Percentiles rank a stretch among this genome's conserved stretches.
phyloP scores from a whole-genome alignment of 2,329 filamentous ascomycete species.

The Myriosclerotinia duriaeana region DNA sequence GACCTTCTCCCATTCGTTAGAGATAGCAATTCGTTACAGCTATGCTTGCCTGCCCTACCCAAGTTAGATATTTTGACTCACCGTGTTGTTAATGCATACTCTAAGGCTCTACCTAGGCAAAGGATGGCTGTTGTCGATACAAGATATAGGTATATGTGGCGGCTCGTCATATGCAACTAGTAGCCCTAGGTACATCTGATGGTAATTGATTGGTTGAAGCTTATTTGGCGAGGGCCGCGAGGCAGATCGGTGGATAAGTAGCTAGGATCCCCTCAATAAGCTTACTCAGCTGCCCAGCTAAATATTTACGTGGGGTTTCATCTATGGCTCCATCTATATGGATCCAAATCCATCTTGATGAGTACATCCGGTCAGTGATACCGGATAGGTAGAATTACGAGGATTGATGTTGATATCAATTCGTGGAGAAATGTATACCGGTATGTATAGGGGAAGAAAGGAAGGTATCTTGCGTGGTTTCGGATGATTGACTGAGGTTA shows the following conservation, averaged over 20 bases:
- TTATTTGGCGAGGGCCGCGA: conserved; percentile 1
- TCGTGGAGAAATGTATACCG: background rate
- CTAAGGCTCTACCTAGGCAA: background rate
- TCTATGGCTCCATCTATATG: background rate
- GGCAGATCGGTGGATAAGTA: background rate
- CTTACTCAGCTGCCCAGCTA: background rate
- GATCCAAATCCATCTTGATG: background rate
- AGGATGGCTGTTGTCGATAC: background rate
- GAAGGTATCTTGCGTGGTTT: background rate
- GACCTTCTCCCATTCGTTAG: conserved; percentile 12
- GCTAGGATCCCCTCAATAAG: conserved; percentile 8
- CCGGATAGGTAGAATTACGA: conserved; percentile 7
- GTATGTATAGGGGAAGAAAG: background rate
- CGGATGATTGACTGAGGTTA: background rate
- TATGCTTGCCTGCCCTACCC: background rate
- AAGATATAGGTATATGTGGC: conserved; percentile 1
- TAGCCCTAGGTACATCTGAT: background rate
- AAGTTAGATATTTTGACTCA: conserved; percentile 14
- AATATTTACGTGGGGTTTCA: conserved; percentile 9
- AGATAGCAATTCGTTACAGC: conserved; percentile 16
- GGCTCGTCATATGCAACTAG: conserved; percentile 3
- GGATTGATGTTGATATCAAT: background rate
- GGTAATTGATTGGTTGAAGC: background rate
- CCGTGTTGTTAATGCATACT: conserved; percentile 11
- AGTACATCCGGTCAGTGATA: conserved; percentile 6